Evolutionary conservation across 805 yeast species (phyloP).

Genomic region (Kodamaea kakaduensis): DNA sequence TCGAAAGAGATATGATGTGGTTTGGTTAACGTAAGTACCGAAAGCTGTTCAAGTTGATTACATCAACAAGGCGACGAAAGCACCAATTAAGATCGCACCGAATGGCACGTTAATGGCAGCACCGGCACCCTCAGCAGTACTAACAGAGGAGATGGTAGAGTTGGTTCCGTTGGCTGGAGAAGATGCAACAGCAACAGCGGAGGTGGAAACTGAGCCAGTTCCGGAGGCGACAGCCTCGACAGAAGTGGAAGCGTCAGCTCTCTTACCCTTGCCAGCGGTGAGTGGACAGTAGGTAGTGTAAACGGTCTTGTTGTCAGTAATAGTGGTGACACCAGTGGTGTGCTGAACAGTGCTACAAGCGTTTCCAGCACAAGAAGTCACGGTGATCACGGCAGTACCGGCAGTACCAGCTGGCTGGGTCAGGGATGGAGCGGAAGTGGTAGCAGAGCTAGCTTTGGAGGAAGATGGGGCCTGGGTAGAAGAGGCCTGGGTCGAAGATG

Average conservation of each 20-base stretch:
- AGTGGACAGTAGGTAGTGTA: conserved; percentile 35
- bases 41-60: conserved; percentile 1
- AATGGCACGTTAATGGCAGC: conserved; percentile 7
- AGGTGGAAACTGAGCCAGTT: too few relatives aligned
- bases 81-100: conserved; percentile 9
- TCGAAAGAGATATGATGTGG: too few relatives aligned
- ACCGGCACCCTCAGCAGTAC: conserved; percentile 8
- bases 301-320: conserved; percentile 25
- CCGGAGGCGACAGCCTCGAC: conserved; percentile 11
- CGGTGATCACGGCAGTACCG: conserved; percentile 28
- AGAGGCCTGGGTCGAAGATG: neutral
- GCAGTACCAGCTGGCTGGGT: conserved; percentile 11
- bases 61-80: conserved; percentile 9
- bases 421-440: conserved; percentile 1
- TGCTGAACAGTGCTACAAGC: conserved; percentile 18
- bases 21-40: too few relatives aligned
- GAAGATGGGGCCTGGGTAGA: conserved; percentile 1
- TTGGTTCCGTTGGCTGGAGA: conserved; percentile 8
- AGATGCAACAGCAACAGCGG: neutral
- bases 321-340: conserved; percentile 35
- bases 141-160: conserved; percentile 1
- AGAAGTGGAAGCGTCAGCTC: conserved; percentile 20
- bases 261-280: conserved; percentile 6
- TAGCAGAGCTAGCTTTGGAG: conserved; percentile 2
- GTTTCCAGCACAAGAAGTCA: conserved; percentile 32